These are phyloP conservation scores for Paramecium biaurelia DNA, from an alignment of 73 alveolate genomes.

Conservation along the genomic window DNA sequence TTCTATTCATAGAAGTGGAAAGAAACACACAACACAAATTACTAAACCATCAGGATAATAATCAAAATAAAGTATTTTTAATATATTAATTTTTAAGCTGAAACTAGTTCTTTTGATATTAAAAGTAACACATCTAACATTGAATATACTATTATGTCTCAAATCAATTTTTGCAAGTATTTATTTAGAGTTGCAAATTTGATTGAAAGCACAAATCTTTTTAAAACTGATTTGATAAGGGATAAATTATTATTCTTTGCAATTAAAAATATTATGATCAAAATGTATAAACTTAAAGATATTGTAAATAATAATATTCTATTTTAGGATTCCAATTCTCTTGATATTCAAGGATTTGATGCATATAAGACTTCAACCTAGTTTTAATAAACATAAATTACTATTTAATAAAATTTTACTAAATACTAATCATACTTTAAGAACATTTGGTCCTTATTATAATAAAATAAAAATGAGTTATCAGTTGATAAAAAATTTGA, in stretches of 20 bases:
- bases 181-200: constrained; percentile 47
- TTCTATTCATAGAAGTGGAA: constrained; percentile 9
- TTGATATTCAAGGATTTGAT: constrained; percentile 19
- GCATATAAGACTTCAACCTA: not conserved
- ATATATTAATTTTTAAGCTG: not conserved
- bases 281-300: constrained; percentile 41
- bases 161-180: constrained; percentile 58
- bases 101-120: not conserved
- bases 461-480: not conserved
- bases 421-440: constrained; percentile 1
- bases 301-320: not conserved
- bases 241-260: constrained; percentile 46
- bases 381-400: not conserved
- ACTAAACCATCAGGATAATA: not conserved
- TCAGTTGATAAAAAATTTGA: constrained; percentile 51
- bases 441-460: not conserved
- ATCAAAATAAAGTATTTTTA: not conserved
- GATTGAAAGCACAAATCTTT: not conserved
- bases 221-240: not conserved
- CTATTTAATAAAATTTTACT: not conserved
- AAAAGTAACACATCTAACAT: not conserved
- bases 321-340: not conserved
- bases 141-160: constrained; percentile 37
- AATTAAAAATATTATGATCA: constrained; percentile 53
- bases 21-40: not conserved